Evolutionary conservation across 306 rosid genomes (phyloP).

Genomic region (Prunus fruticosa): DNA sequence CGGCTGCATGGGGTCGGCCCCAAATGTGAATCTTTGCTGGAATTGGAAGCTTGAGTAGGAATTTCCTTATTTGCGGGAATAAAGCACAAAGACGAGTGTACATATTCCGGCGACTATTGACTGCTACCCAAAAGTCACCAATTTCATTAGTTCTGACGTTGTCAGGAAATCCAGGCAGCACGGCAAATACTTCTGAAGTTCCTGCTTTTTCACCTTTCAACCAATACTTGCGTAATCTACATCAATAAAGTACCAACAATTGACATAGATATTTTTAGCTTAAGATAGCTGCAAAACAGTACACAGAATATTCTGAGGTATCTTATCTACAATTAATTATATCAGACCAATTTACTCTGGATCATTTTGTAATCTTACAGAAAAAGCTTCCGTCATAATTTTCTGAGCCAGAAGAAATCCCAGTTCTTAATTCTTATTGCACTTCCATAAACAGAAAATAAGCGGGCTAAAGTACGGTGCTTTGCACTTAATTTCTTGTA

Average conservation of each 20-base stretch:
- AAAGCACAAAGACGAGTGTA: constrained; percentile 33
- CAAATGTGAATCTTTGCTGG: constrained; percentile 61
- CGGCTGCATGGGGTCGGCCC: constrained; percentile 47
- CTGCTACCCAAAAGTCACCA: constrained; percentile 89
- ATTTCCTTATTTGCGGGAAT: constrained; percentile 65
- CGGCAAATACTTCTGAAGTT: constrained; percentile 65
- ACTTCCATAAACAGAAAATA: not conserved
- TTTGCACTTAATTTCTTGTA: not conserved
- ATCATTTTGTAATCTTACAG: not conserved
- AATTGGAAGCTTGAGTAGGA: constrained; percentile 74
- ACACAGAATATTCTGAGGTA: not conserved
- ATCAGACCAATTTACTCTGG: not conserved
- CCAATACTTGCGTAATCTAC: constrained; percentile 76
- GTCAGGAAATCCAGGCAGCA: constrained; percentile 86
- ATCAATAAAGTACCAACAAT: constrained; percentile 11
- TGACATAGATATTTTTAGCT: not conserved
- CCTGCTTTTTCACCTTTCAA: constrained; percentile 86
- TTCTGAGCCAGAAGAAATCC: too few relatives aligned
- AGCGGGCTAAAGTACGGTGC: not conserved
- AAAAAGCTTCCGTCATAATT: too few relatives aligned
- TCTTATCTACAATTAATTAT: not conserved
- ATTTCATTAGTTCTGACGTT: constrained; percentile 69
- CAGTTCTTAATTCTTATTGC: not conserved
- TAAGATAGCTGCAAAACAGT: not conserved
- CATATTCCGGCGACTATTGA: constrained; percentile 52